A percentile compares a stretch with the other conserved stretches of the same genome.
phyloP scores from a whole-genome alignment of 371 early-diverging fungal genomes.

The Mucor mucedo region DNA sequence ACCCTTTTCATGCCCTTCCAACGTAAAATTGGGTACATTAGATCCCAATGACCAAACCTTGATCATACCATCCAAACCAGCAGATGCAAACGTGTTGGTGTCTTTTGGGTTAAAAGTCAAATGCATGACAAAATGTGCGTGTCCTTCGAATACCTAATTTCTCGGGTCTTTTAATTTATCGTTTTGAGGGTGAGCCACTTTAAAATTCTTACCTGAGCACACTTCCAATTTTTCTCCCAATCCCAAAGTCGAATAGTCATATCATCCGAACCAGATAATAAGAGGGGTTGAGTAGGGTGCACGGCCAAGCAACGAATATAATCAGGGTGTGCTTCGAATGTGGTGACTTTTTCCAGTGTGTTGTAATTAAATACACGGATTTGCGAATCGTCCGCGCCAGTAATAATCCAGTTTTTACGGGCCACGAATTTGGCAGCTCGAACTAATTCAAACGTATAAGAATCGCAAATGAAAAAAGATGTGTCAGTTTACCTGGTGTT shows the following conservation, averaged over 20 bases:
- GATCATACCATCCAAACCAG: constrained; percentile 91
- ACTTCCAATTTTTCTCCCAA: constrained; percentile 98
- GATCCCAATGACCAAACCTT: constrained; percentile 92
- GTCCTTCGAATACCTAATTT: constrained; percentile 89
- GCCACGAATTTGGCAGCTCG: constrained; percentile 96
- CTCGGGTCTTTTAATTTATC: too few species aligned
- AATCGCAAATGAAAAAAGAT: background rate
- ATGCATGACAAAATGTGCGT: constrained; percentile 97
- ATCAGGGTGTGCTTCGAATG: constrained; percentile 98
- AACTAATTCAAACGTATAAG: constrained; percentile 47
- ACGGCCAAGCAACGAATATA: constrained; percentile 98
- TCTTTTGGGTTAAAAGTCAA: constrained; percentile 98
- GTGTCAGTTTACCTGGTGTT: constrained; percentile 68
- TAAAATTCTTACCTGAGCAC: constrained; percentile 72
- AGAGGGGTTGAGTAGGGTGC: constrained; percentile 91
- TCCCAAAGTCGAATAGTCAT: constrained; percentile 99
- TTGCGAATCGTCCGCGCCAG: constrained; percentile 98
- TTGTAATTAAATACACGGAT: constrained; percentile 99
- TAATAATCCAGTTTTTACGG: constrained; percentile 95
- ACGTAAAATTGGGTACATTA: constrained; percentile 87
- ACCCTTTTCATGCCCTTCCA: constrained; percentile 95
- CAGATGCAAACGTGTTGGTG: constrained; percentile 95
- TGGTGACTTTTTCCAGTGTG: constrained; percentile 94
- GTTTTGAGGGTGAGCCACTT: background rate
- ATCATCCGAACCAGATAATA: constrained; percentile 98